Percentiles rank a stretch among this genome's conserved stretches.
phyloP scores from a whole-genome alignment of 441 rosid species.

The Adansonia gregorii region DNA sequence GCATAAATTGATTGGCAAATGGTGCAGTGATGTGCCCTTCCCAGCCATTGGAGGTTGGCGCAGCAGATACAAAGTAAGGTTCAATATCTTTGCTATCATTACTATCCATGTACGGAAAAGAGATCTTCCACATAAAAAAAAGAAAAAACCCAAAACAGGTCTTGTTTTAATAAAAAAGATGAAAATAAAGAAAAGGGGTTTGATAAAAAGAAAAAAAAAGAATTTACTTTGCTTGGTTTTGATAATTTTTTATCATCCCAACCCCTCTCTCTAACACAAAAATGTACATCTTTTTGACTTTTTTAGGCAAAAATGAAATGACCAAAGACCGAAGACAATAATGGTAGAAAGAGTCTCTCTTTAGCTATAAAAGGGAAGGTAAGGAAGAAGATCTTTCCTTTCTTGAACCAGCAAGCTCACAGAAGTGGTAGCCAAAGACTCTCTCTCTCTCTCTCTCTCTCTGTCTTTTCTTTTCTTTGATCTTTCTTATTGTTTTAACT shows the following conservation, averaged over 20 bases:
- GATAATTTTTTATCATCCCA: too few species aligned
- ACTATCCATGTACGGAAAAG: slow-evolving; percentile 32
- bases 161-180: not conserved
- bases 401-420: slow-evolving; percentile 28
- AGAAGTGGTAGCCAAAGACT: not conserved
- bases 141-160: not conserved
- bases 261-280: too few species aligned
- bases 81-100: not conserved
- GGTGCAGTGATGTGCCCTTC: not conserved
- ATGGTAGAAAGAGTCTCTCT: slow-evolving; percentile 3
- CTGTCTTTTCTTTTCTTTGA: too few species aligned
- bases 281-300: not conserved
- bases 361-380: slow-evolving; percentile 43
- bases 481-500: not conserved
- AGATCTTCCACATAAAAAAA: slow-evolving; percentile 23
- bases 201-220: not conserved
- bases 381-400: slow-evolving; percentile 33
- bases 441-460: not conserved
- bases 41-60: not conserved
- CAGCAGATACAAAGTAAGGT: not conserved
- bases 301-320: not conserved
- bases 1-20: too few species aligned
- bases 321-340: not conserved
- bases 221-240: not conserved
- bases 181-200: not conserved